phyloP scores from a whole-genome alignment of 1,284 basidiomycete genomes.

The Trametes pubescens region DNA sequence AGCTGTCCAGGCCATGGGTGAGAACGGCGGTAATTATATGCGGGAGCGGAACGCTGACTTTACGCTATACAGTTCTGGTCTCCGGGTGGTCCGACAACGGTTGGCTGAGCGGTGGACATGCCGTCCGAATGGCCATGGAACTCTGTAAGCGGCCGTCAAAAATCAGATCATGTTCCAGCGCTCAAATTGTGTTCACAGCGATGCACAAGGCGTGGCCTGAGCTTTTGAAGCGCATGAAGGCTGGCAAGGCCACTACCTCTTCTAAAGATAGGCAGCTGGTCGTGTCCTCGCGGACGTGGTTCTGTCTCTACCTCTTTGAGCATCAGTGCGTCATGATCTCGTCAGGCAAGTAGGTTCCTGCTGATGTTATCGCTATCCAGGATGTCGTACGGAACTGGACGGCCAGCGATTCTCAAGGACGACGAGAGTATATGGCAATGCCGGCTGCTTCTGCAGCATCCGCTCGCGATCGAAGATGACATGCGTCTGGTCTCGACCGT shows the following conservation, averaged over 20 bases:
- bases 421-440: conserved; percentile 90
- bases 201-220: conserved; percentile 91
- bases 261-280: conserved; percentile 82
- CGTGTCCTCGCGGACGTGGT: conserved; percentile 86
- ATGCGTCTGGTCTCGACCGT: conserved; percentile 95
- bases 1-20: conserved; percentile 91
- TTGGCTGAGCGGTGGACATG: conserved; percentile 91
- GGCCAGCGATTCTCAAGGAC: conserved; percentile 90
- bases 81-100: conserved; percentile 93
- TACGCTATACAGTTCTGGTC: conserved; percentile 67
- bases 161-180: background rate
- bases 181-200: conserved; percentile 51
- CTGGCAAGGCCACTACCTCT: conserved; percentile 62
- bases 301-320: conserved; percentile 90
- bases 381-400: conserved; percentile 91
- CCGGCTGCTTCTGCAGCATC: conserved; percentile 84
- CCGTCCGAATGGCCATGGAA: conserved; percentile 93
- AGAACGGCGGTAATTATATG: conserved; percentile 38
- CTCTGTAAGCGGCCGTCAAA: conserved; percentile 62
- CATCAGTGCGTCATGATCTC: conserved; percentile 73
- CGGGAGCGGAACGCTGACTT: conserved; percentile 23
- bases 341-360: background rate
- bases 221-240: conserved; percentile 77
- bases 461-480: conserved; percentile 89
- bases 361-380: conserved; percentile 38